A percentile compares a stretch with the other conserved stretches of the same genome.
phyloP scores from a whole-genome alignment of 2,329 filamentous ascomycete genomes.

The Sarocladium kiliense region DNA sequence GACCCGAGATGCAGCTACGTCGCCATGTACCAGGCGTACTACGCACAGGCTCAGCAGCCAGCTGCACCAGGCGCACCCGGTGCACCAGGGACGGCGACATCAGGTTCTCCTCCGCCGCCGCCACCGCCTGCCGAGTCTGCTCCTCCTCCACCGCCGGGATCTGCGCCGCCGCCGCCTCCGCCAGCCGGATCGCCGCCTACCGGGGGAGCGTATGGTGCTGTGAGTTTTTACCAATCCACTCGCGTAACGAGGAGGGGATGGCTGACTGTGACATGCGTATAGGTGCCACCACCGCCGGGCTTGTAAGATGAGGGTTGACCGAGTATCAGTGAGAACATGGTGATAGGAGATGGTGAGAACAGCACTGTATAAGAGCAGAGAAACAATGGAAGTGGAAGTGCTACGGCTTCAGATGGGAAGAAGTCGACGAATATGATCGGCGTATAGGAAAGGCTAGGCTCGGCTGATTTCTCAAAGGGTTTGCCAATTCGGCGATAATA shows the following conservation, averaged over 20 bases:
- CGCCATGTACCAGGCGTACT: constrained; percentile 72
- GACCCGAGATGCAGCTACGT: constrained; percentile 41
- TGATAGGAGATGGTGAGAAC: too few relatives aligned
- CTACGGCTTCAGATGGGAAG: too few relatives aligned
- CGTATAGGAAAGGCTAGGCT: neutral
- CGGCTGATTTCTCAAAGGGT: neutral
- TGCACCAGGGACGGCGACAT: constrained; percentile 19
- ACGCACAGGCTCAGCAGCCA: constrained; percentile 31
- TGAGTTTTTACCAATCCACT: constrained; percentile 32
- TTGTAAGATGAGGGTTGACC: constrained; percentile 26
- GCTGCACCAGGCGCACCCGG: constrained; percentile 27
- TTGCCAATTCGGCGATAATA: too few relatives aligned
- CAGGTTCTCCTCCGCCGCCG: constrained; percentile 49
- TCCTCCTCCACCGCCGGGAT: constrained; percentile 54
- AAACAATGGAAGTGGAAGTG: too few relatives aligned
- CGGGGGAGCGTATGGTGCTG: constrained; percentile 1
- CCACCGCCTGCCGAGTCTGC: constrained; percentile 55
- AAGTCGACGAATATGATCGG: too few relatives aligned
- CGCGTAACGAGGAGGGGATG: constrained; percentile 18
- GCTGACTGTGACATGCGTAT: constrained; percentile 14
- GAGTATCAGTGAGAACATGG: neutral
- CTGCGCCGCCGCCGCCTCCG: constrained; percentile 48
- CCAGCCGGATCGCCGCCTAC: constrained; percentile 9
- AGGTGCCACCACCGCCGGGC: constrained; percentile 55
- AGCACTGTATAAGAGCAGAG: too few relatives aligned